Evolutionary conservation across 441 rosid species (phyloP).

Genomic region (Populus tomentosa): DNA sequence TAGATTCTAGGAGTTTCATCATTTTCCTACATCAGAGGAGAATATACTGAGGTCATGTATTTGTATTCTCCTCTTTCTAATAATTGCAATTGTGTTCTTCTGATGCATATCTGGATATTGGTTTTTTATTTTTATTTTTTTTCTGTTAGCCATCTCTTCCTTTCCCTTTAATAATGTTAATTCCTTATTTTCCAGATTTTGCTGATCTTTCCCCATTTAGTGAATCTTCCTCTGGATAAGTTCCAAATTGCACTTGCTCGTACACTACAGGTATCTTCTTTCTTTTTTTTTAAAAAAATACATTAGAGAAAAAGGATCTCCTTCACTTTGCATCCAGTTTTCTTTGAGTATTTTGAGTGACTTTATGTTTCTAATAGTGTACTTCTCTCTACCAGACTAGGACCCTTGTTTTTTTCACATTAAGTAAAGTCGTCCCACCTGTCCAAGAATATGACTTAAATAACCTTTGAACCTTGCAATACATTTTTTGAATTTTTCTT

Average conservation of each 20-base stretch:
- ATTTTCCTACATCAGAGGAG: neutral
- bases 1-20: neutral
- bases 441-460: neutral
- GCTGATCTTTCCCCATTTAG: conserved; percentile 60
- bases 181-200: conserved; percentile 48
- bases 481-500: neutral
- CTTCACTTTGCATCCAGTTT: neutral
- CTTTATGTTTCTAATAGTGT: neutral
- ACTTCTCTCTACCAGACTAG: neutral
- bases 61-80: conserved; percentile 1
- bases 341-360: neutral
- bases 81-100: neutral
- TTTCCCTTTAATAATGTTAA: conserved; percentile 9
- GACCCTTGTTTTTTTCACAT: neutral
- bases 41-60: neutral
- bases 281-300: neutral
- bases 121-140: neutral
- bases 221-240: conserved; percentile 82
- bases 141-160: neutral
- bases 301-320: neutral
- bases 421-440: neutral
- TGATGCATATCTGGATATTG: neutral
- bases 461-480: neutral
- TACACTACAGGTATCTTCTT: conserved; percentile 65
- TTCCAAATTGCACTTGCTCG: conserved; percentile 81